Base-by-base conservation (phyloP, 768 basidiomycete genomes). In the Serendipita sp. region DNA sequence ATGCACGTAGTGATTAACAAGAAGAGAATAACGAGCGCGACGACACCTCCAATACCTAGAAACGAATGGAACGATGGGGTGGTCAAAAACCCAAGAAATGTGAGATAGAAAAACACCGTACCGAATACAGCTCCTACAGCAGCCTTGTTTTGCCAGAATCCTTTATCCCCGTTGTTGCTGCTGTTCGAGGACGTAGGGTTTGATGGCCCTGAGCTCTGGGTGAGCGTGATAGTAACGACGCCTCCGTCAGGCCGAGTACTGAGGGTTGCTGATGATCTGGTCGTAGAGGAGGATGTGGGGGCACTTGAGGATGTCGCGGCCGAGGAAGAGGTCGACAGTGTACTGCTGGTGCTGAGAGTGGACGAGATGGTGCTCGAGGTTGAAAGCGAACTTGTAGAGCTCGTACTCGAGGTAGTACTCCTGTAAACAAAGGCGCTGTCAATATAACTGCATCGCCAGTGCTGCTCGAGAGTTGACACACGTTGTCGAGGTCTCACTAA, bases 1-100 rank as follows among this genome's bases (percentile, higher is more conserved):
- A 87, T 66, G 66, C 74, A 73, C 65, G 78, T 82, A 44, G 81
- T 78, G 53, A 80, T 66, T 34, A 82, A 67, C 4, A 75, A 76
- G 66, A 89, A 70, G 70, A 80, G 13, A 68, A 86, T 64, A 7
- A 75, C 81, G 54, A 82, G 67, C 18, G 70, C 81, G 62, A 86
- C 71, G 38, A 89, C 69, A n/a, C 87, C 87, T 15, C 84, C 86
- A 53, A 83, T 60, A 60, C 30, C 56, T 60, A 53, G 32, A 53
- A 18, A 53, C 30, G 35, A 60, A 60, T 54, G 34, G 2, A 37
- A 11, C 28, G 35, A 35, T 51, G n/a, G 24, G 30, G n/a, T 51
- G 48, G 48, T 18, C 48, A 18, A 51, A 24, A 24, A 24, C 24
- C 24, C 24, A 24, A 24, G 30, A 51, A 18, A n/a, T 51, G 30